Conservation (phyloP, 2,329 filamentous ascomycete genomes). For the Trichoderma arundinaceum region DNA sequence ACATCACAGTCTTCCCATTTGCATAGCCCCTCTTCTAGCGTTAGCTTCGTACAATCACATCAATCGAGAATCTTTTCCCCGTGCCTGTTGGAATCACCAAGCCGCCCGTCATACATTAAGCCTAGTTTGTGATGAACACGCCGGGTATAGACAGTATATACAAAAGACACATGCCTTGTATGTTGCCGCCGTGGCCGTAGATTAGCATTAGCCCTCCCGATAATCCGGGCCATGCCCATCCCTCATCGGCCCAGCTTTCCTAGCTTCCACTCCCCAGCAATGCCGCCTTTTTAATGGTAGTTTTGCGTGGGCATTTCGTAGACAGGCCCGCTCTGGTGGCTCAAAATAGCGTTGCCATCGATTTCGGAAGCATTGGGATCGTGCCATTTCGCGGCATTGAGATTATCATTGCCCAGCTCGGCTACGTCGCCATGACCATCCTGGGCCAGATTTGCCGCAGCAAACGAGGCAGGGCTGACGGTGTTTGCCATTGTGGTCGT, state of each 20-base stretch:
- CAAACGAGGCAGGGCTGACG: constrained; percentile 29
- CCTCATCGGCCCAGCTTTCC: neutral
- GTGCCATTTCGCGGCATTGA: constrained; percentile 43
- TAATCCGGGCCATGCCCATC: neutral
- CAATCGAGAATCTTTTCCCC: neutral
- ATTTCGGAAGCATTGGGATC: constrained; percentile 48
- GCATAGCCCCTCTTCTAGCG: constrained; percentile 15
- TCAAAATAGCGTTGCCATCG: constrained; percentile 45
- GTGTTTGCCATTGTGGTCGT: constrained; percentile 34
- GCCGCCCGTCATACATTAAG: constrained; percentile 16
- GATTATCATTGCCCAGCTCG: constrained; percentile 45
- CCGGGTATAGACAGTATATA: constrained; percentile 32
- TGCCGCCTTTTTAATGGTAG: constrained; percentile 42
- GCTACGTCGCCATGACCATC: constrained; percentile 28
- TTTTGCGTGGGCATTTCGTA: constrained; percentile 52
- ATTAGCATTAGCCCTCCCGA: neutral
- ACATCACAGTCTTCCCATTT: neutral
- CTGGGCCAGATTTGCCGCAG: constrained; percentile 32
- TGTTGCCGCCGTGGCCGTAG: constrained; percentile 13
- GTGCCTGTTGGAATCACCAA: constrained; percentile 2
- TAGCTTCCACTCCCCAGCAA: neutral
- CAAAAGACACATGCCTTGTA: constrained; percentile 31
- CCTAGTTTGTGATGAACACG: constrained; percentile 14
- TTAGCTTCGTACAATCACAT: constrained; percentile 20
- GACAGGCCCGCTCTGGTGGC: constrained; percentile 45